A percentile compares a stretch with the other conserved stretches of the same genome.
phyloP scores from a whole-genome alignment of 2,329 filamentous ascomycete genomes.

The Colletotrichum magnum region DNA sequence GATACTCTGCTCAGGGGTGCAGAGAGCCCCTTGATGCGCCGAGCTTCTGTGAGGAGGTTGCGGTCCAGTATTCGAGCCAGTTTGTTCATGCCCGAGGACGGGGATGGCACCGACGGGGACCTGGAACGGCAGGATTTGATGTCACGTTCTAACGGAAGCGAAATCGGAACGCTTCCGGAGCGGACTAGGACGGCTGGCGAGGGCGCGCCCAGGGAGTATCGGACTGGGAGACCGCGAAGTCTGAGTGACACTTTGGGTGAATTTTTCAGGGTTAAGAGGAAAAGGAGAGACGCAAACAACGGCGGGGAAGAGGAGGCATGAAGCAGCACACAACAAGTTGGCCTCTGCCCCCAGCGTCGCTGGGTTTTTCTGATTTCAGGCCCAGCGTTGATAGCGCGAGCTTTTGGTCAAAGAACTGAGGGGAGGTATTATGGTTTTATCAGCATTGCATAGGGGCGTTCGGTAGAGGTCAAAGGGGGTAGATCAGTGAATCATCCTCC shows the following conservation, averaged over 20 bases:
- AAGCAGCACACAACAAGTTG: not conserved
- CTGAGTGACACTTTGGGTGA: conserved; percentile 59
- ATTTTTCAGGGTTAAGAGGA: conserved; percentile 54
- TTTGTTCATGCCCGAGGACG: conserved; percentile 66
- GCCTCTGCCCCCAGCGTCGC: not conserved
- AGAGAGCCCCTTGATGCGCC: conserved; percentile 55
- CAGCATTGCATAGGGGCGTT: conserved; percentile 42
- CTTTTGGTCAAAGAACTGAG: not conserved
- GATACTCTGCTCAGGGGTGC: conserved; percentile 67
- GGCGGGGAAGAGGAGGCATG: conserved; percentile 40
- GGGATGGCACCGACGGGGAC: conserved; percentile 48
- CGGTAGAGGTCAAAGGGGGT: conserved; percentile 23
- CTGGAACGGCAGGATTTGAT: conserved; percentile 32
- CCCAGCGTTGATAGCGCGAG: not conserved
- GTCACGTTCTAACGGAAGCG: not conserved
- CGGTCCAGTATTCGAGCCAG: conserved; percentile 67
- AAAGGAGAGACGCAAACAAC: conserved; percentile 45
- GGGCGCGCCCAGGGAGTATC: conserved; percentile 20
- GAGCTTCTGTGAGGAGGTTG: conserved; percentile 61
- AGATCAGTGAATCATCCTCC: conserved; percentile 20
- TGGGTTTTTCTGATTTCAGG: not conserved
- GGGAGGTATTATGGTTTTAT: conserved; percentile 21
- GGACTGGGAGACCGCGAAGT: conserved; percentile 54
- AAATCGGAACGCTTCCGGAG: conserved; percentile 19
- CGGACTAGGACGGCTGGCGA: conserved; percentile 36